Base-by-base conservation (phyloP, 2,329 filamentous ascomycete species). In the Alternaria sp. region DNA sequence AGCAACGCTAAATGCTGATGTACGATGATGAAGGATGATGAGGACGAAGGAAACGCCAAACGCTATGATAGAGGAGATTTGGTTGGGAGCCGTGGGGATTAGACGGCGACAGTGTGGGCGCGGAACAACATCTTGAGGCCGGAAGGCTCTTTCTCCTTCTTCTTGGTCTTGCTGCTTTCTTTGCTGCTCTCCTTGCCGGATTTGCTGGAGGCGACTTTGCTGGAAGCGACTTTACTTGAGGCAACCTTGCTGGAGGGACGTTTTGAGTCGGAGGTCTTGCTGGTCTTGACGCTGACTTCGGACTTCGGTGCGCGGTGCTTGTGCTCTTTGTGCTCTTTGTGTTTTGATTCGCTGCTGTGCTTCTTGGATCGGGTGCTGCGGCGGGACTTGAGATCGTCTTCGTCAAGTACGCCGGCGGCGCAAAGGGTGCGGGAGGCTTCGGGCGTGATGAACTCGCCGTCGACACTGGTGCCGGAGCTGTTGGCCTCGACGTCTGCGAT, bases 401-500 rank as follows among this genome's bases (percentile, higher is more conserved):
- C 83, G n/a, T 81, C 82, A 11, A 85, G 70, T 6, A 81, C 78
- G 12, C 83, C 83, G 23, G 81, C 82, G 14, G 80, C 81, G 55
- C 84, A 79, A 46, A 84, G 74, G 21, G 81, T 80, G 53, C 76
- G 74, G 10, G 80, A 79, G 3, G 88, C 88, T 4, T 82, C 82
- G 0, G 87, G 87, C 4, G 88, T 90, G 75, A 90, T 86, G 75
- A 89, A 89, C 72, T 90, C 88, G 60, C 88, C 88, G 55, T 90
- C 88, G 12, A 90, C 88, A 26, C 86, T 89, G 5, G 87, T 89
- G 23, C 86, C 87, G 6, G 83, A 68, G 69, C 85, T 87, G 8
- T 80, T 74, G 6, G 83, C 85, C 66, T 86, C 85, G 15, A 82
- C 81, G 58, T 89, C 88, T 5, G 87, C 86, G 46, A 90, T 89